Conservation (phyloP, 176 grass and related monocot species). For the Themeda triandra region DNA sequence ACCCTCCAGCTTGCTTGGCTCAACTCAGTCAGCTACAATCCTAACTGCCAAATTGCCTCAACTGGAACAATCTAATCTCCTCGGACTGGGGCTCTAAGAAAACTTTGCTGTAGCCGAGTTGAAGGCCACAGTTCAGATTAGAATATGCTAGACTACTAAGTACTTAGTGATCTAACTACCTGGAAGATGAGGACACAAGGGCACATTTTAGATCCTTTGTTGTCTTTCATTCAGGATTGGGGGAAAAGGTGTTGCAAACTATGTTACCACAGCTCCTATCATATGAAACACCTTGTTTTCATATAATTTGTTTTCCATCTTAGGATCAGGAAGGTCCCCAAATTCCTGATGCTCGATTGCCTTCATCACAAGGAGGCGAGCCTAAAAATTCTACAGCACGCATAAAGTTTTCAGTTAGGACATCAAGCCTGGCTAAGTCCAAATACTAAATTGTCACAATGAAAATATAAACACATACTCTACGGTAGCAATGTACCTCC, state of each 20-base stretch:
- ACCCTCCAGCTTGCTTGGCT: constrained; percentile 62
- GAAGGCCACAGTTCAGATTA: constrained; percentile 86
- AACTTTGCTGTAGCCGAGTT: constrained; percentile 73
- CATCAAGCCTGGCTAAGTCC: neutral
- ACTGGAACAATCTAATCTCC: constrained; percentile 93
- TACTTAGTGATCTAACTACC: constrained; percentile 94
- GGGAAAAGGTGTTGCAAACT: neutral
- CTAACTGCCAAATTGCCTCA: constrained; percentile 65
- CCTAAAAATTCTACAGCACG: constrained; percentile 48
- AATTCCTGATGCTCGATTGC: constrained; percentile 71
- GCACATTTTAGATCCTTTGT: constrained; percentile 9
- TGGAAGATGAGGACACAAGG: constrained; percentile 18
- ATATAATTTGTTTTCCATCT: constrained; percentile 67
- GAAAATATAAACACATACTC: neutral
- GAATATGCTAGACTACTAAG: constrained; percentile 83
- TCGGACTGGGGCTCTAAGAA: constrained; percentile 69
- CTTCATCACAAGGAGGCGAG: constrained; percentile 57
- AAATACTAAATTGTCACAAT: neutral
- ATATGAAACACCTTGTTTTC: constrained; percentile 74
- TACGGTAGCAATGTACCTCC: too few species aligned
- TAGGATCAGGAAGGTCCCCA: constrained; percentile 67
- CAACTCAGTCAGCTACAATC: constrained; percentile 67
- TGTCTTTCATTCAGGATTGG: neutral
- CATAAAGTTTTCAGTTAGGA: neutral
- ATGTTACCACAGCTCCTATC: constrained; percentile 90